Base-by-base conservation (phyloP, 2,329 filamentous ascomycete genomes). In the Colletotrichum aenigma region DNA sequence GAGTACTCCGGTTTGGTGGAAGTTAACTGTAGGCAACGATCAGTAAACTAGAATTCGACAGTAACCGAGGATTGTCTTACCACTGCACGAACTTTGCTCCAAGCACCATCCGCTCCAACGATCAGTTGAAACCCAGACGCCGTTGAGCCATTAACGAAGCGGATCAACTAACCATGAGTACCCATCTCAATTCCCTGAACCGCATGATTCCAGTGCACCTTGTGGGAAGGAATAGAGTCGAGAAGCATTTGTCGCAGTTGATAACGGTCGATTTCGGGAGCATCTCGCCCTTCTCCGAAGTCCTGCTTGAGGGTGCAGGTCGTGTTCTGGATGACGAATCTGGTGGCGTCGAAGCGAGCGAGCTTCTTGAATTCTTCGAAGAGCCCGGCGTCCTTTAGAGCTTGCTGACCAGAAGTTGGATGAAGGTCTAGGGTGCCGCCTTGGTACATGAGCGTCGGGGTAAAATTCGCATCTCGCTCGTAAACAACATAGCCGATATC, bases 391-490 rank as follows among this genome's bases (percentile, higher is more conserved):
- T 86, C 85, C 7, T 81, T 81, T 9, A 91, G 79, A 0, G 87
- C 89, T 4, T 82, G 80, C 7, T 88, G 85, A 0, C 89, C 89
- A 1, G 85, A 84, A 7, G 83, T 78, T 2, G 83, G 81, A 77
- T 91, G 88, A 1, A 91, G 82, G 77, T 91, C 89, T 4, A 91
- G 85, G 71, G 81, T 87, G 13, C 89, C 88, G 7, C 81, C 80
- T 3, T 78, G 78, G 0, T 77, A 66, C 2, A 79, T 81, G 12
- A 82, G 83, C 13, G 78, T 77, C 7, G 24, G 71, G 10, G 36
- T 43, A 4, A 66, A 43, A 43, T 64, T 36, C 12, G n/a, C 30
- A 1, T 78, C 70, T 16, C 83, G 83, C 52, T 87, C 85, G 43
- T 81, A 86, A 61, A 87, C 79, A 5, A 80, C 84, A 67, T 81